Conservation (phyloP, 768 basidiomycete genomes). For the Collybiopsis luxurians region DNA sequence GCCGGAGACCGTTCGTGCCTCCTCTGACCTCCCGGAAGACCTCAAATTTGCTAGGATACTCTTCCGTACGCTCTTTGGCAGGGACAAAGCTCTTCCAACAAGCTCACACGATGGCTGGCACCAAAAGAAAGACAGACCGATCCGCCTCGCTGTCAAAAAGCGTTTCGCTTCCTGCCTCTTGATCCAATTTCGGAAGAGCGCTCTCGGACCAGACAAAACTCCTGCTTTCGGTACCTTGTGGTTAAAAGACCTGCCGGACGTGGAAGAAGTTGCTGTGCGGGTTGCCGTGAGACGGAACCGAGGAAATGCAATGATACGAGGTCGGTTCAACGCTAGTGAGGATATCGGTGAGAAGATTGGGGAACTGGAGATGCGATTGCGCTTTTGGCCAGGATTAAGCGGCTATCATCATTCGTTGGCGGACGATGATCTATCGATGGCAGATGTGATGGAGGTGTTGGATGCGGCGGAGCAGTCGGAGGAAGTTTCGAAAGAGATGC, state of each 20-base stretch:
- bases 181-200: constrained; percentile 33
- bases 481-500: constrained; percentile 16
- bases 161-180: constrained; percentile 38
- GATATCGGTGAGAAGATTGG: constrained; percentile 25
- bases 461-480: constrained; percentile 38
- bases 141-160: constrained; percentile 37
- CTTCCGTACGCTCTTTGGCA: constrained; percentile 34
- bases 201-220: constrained; percentile 29
- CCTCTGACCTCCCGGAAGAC: constrained; percentile 27
- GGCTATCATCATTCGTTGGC: constrained; percentile 38
- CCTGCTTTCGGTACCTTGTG: constrained; percentile 37
- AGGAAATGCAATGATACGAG: constrained; percentile 15
- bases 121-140: constrained; percentile 22
- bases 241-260: constrained; percentile 41
- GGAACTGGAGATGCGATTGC: constrained; percentile 32
- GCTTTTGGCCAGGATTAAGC: constrained; percentile 40
- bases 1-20: constrained; percentile 26
- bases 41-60: constrained; percentile 37
- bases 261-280: constrained; percentile 22
- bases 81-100: constrained; percentile 32
- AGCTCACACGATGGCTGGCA: constrained; percentile 27
- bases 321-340: constrained; percentile 15
- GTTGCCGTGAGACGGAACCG: constrained; percentile 2
- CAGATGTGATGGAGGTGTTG: constrained; percentile 40
- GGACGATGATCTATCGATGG: constrained; percentile 30